phyloP scores from a whole-genome alignment of 768 basidiomycete genomes.

The Boletus patriciae region DNA sequence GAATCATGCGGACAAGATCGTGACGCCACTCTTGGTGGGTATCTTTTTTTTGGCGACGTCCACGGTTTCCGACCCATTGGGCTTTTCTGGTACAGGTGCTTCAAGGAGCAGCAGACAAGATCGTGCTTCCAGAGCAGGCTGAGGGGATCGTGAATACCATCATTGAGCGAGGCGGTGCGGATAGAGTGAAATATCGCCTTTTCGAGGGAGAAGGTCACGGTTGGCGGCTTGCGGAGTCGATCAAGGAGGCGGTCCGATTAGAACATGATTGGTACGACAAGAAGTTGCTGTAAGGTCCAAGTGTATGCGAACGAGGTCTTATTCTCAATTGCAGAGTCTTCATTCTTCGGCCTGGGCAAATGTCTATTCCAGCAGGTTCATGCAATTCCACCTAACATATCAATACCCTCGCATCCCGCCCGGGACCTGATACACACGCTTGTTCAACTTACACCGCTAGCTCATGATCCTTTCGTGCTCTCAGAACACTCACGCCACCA shows the following conservation, averaged over 20 bases:
- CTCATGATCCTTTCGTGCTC: no score
- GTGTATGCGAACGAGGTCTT: no score
- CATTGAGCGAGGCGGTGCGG: constrained; percentile 15
- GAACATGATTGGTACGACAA: constrained; percentile 41
- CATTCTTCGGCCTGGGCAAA: background rate
- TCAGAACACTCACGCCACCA: background rate
- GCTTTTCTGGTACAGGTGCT: constrained; percentile 48
- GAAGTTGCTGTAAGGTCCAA: constrained; percentile 4
- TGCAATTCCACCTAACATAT: background rate
- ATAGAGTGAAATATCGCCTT: constrained; percentile 37
- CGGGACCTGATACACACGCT: background rate
- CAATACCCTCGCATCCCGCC: no score
- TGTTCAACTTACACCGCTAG: background rate
- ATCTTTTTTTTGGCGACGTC: background rate
- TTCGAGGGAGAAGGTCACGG: constrained; percentile 50
- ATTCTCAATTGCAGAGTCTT: no score
- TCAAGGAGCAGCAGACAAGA: constrained; percentile 62
- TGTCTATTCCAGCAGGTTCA: background rate
- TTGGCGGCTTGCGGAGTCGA: constrained; percentile 36
- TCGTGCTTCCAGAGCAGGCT: constrained; percentile 71
- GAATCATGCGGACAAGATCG: constrained; percentile 60
- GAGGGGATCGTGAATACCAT: constrained; percentile 32
- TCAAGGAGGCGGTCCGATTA: constrained; percentile 35
- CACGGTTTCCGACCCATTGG: background rate
- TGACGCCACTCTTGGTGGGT: constrained; percentile 60